phyloP scores from a whole-genome alignment of 192 early-diverging fungal species.

The Gigaspora rosea region DNA sequence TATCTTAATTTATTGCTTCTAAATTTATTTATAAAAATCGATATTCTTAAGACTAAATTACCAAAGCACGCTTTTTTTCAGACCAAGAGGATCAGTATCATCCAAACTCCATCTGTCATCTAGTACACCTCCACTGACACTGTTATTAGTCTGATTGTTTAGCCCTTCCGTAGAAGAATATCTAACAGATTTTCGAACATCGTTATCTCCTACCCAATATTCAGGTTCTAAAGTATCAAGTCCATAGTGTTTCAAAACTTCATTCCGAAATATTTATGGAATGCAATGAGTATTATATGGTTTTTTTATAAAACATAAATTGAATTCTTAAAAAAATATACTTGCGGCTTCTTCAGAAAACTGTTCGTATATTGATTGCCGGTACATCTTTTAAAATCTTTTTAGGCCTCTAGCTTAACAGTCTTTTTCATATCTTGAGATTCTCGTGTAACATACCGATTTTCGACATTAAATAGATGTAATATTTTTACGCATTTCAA shows the following conservation, averaged over 20 bases:
- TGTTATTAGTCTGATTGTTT: conserved; percentile 31
- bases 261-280: not conserved
- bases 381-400: not conserved
- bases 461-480: no score
- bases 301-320: not conserved
- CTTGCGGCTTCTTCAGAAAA: not conserved
- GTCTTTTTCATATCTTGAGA: no score
- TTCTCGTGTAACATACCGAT: no score
- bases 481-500: no score
- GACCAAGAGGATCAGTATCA: conserved; percentile 52
- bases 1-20: not conserved
- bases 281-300: not conserved
- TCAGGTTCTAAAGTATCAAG: conserved; percentile 52
- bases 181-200: conserved; percentile 35
- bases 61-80: conserved; percentile 31
- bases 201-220: conserved; percentile 52
- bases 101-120: conserved; percentile 42
- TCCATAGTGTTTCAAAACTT: conserved; percentile 55
- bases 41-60: not conserved
- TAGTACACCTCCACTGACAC: conserved; percentile 11
- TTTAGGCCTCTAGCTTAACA: no score
- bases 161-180: conserved; percentile 34
- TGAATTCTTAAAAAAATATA: not conserved
- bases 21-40: not conserved
- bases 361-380: not conserved